Evolutionary conservation across 2,329 filamentous ascomycete species (phyloP).

Genomic region (Amesomyces nigricolor): DNA sequence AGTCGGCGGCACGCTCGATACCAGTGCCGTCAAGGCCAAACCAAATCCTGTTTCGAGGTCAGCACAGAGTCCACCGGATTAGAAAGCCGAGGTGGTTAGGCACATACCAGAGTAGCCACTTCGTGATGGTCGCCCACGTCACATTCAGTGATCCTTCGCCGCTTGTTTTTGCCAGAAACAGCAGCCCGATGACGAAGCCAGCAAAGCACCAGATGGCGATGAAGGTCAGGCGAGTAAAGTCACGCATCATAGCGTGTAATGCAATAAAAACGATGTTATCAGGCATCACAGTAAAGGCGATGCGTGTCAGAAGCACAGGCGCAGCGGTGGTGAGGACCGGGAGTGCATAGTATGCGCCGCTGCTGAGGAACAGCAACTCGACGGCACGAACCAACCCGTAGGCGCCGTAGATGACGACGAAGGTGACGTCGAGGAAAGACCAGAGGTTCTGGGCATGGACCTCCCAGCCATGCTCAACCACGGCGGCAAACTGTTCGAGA

Average conservation of each 20-base stretch:
- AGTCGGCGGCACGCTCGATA: slow-evolving; percentile 47
- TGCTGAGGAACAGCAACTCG: slow-evolving; percentile 41
- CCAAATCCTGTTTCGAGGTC: slow-evolving; percentile 49
- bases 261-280: slow-evolving; percentile 73
- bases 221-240: slow-evolving; percentile 62
- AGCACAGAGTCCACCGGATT: neutral
- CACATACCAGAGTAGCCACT: slow-evolving; percentile 66
- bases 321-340: slow-evolving; percentile 62
- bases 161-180: slow-evolving; percentile 48
- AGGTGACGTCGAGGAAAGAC: slow-evolving; percentile 69
- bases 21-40: slow-evolving; percentile 64
- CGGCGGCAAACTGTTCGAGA: slow-evolving; percentile 58
- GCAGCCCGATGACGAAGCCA: slow-evolving; percentile 63
- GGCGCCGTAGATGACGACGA: slow-evolving; percentile 54
- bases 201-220: slow-evolving; percentile 65
- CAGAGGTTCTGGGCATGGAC: slow-evolving; percentile 70
- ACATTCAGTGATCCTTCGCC: slow-evolving; percentile 16
- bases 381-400: slow-evolving; percentile 58
- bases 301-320: slow-evolving; percentile 62
- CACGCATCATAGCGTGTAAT: slow-evolving; percentile 66
- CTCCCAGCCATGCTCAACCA: slow-evolving; percentile 60
- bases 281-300: slow-evolving; percentile 68
- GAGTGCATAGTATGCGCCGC: slow-evolving; percentile 50
- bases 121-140: slow-evolving; percentile 53
- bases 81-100: too few species aligned